A percentile compares a stretch with the other conserved stretches of the same genome.
Evolutionary conservation across 805 yeast genomes (phyloP).

Genomic region (Cyberlindnera mycetangii): DNA sequence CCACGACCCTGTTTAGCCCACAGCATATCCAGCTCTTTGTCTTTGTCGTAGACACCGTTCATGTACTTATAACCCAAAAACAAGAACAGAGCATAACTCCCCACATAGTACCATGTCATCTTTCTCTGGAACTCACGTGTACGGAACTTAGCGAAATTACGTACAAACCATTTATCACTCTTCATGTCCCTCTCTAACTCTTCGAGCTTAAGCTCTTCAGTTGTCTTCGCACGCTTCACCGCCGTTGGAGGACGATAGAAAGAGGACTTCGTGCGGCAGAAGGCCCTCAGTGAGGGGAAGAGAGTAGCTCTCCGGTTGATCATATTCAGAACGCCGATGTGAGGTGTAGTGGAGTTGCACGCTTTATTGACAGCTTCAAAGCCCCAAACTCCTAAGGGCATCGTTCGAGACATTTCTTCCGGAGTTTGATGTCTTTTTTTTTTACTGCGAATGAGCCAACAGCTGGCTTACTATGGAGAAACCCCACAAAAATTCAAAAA

Average conservation of each 20-base stretch:
- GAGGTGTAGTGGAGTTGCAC: too few species aligned
- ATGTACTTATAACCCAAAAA: slow-evolving; percentile 62
- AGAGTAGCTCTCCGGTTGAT: neutral
- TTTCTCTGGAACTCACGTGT: slow-evolving; percentile 57
- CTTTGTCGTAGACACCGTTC: slow-evolving; percentile 63
- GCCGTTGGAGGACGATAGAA: slow-evolving; percentile 25
- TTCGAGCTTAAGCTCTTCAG: slow-evolving; percentile 32
- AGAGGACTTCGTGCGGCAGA: slow-evolving; percentile 14
- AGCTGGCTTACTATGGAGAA: neutral
- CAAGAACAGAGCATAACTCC: slow-evolving; percentile 54
- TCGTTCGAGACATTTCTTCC: neutral
- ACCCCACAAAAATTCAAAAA: too few species aligned
- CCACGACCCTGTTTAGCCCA: slow-evolving; percentile 34
- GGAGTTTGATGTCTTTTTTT: neutral
- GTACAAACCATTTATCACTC: slow-evolving; percentile 35
- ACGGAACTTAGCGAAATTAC: slow-evolving; percentile 54
- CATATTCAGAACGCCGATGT: neutral
- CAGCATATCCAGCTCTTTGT: slow-evolving; percentile 51
- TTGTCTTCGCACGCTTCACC: slow-evolving; percentile 27
- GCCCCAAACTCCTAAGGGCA: too few species aligned
- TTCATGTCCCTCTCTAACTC: slow-evolving; percentile 33
- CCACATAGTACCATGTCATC: slow-evolving; percentile 61
- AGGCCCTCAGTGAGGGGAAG: neutral
- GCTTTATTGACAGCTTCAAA: too few species aligned
- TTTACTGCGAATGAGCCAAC: neutral